Conservation (phyloP, 1,139 yeast species). For the Ashbya aceris region DNA sequence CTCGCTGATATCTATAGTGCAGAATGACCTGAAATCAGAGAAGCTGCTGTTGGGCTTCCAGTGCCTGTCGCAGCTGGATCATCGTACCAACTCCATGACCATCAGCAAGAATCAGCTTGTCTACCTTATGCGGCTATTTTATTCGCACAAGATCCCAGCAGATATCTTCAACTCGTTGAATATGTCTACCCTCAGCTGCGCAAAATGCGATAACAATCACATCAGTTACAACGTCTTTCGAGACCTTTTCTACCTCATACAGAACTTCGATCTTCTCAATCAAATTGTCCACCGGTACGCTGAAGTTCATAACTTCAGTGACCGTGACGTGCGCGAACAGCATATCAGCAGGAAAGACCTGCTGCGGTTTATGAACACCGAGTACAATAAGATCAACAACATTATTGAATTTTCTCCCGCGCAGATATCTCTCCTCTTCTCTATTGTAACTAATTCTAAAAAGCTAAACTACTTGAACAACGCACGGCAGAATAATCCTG, state of each 20-base stretch:
- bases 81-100: conserved; percentile 21
- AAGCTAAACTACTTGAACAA: conserved; percentile 13
- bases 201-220: conserved; percentile 26
- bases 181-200: conserved; percentile 16
- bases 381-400: conserved; percentile 33
- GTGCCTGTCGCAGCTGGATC: conserved; percentile 23
- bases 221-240: conserved; percentile 31
- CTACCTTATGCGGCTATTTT: conserved; percentile 27
- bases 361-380: conserved; percentile 27
- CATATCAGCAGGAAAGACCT: conserved; percentile 32
- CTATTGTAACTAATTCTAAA: conserved; percentile 31
- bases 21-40: conserved; percentile 31
- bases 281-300: conserved; percentile 31
- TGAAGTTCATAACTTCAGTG: conserved; percentile 22
- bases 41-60: conserved; percentile 26
- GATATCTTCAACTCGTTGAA: conserved; percentile 30
- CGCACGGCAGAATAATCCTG: conserved; percentile 1
- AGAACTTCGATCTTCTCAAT: conserved; percentile 33
- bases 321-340: conserved; percentile 22
- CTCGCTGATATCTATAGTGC: conserved; percentile 31
- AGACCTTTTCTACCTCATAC: conserved; percentile 32
- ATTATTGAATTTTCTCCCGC: conserved; percentile 33
- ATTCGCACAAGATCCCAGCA: conserved; percentile 32
- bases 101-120: conserved; percentile 30
- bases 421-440: conserved; percentile 32